phyloP scores from a whole-genome alignment of 257 asterid genomes.

The Capsicum pubescens region DNA sequence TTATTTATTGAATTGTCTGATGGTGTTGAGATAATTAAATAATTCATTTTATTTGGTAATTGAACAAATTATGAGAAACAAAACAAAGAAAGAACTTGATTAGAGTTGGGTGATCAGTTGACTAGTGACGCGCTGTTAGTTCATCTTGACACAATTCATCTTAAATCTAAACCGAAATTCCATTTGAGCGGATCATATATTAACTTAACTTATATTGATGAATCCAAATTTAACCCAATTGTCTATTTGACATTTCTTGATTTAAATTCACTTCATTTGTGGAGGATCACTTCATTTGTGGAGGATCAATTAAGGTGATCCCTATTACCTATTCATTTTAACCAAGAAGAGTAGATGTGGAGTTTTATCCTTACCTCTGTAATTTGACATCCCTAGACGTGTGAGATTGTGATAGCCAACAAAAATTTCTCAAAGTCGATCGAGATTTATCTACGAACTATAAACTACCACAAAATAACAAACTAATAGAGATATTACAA shows the following conservation, averaged over 20 bases:
- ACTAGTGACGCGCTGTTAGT: neutral
- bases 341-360: neutral
- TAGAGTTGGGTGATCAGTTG: neutral
- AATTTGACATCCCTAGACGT: neutral
- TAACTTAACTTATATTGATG: neutral
- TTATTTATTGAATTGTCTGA: neutral
- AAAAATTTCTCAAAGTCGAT: too few species aligned
- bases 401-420: too few species aligned
- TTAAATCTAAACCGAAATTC: neutral
- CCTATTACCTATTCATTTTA: neutral
- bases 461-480: too few species aligned
- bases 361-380: neutral
- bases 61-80: neutral
- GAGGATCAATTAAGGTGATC: neutral
- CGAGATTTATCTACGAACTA: too few species aligned
- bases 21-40: neutral
- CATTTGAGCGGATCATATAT: neutral
- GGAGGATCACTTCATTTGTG: too few species aligned
- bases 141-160: neutral
- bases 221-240: neutral
- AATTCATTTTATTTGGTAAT: neutral
- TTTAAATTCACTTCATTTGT: neutral
- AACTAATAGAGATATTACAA: too few species aligned
- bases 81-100: neutral
- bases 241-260: neutral